A percentile compares a stretch with the other conserved stretches of the same genome.
These are phyloP conservation scores for Rubia peregrina DNA, from an alignment of 305 asterid genomes.

Conservation along the genomic window DNA sequence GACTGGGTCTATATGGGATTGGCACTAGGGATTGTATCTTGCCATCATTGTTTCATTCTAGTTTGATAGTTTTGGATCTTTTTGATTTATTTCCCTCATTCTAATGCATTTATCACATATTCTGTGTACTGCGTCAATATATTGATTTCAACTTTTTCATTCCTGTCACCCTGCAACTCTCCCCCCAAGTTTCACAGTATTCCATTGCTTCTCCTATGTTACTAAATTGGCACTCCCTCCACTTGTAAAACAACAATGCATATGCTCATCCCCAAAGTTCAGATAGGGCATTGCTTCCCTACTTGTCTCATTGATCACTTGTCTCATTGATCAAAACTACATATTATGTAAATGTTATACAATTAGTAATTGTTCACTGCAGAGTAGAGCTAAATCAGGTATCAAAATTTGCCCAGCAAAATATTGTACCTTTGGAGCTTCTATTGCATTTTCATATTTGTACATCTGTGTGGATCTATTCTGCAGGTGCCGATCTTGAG, in stretches of 20 bases:
- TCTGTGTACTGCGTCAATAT: too few relatives aligned
- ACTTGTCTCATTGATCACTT: neutral
- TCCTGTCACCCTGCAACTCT: too few relatives aligned
- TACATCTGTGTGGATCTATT: neutral
- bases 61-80: neutral
- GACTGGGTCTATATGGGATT: neutral
- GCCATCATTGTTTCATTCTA: neutral
- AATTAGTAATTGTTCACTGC: neutral
- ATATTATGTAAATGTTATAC: neutral
- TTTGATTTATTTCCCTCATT: too few relatives aligned
- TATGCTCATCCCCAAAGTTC: neutral
- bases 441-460: neutral
- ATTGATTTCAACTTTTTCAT: too few relatives aligned
- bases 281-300: neutral
- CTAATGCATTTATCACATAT: too few relatives aligned
- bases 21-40: neutral
- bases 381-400: neutral
- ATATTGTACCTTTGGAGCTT: neutral
- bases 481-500: neutral
- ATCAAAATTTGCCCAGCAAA: neutral
- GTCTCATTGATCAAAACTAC: too few relatives aligned
- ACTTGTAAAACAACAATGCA: neutral
- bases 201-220: neutral
- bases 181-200: neutral
- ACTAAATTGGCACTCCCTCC: neutral